Conservation (phyloP, 1,139 yeast genomes). For the Blastobotrys petasosporus region DNA sequence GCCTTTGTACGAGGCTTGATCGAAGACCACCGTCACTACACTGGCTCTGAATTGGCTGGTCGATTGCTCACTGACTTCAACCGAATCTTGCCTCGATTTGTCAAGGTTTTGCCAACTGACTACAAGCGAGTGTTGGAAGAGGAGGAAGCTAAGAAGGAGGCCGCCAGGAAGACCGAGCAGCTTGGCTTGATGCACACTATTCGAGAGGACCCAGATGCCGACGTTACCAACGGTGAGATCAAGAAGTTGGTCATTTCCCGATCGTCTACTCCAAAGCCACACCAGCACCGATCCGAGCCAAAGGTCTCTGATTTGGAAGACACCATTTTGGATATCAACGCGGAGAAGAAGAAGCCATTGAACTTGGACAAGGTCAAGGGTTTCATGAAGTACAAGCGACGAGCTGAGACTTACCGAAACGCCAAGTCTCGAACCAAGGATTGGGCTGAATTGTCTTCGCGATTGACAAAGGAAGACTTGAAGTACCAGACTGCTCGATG, state of each 20-base stretch:
- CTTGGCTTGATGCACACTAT: constrained; percentile 56
- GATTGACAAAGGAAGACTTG: constrained; percentile 81
- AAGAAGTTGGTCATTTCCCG: constrained; percentile 21
- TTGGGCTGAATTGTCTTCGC: constrained; percentile 85
- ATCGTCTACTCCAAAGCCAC: constrained; percentile 6
- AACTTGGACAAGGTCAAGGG: constrained; percentile 79
- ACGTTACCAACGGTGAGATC: constrained; percentile 82
- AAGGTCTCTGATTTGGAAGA: constrained; percentile 87
- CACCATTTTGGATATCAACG: constrained; percentile 62
- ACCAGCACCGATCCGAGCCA: constrained; percentile 50
- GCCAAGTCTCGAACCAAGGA: constrained; percentile 74
- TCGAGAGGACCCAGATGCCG: constrained; percentile 77
- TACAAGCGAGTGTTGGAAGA: constrained; percentile 84
- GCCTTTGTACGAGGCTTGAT: constrained; percentile 90
- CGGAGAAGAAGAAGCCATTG: constrained; percentile 56
- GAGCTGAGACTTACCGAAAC: constrained; percentile 79
- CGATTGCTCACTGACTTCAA: constrained; percentile 79
- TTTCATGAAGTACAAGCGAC: constrained; percentile 87
- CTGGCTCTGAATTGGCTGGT: constrained; percentile 86
- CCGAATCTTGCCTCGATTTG: constrained; percentile 81
- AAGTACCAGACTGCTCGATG: constrained; percentile 95
- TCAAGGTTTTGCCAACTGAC: constrained; percentile 87
- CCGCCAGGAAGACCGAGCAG: constrained; percentile 48
- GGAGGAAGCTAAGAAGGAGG: constrained; percentile 63
- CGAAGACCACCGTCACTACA: constrained; percentile 93